These are phyloP conservation scores for Begonia masoniana DNA, from an alignment of 306 rosid genomes.

Conservation along the genomic window DNA sequence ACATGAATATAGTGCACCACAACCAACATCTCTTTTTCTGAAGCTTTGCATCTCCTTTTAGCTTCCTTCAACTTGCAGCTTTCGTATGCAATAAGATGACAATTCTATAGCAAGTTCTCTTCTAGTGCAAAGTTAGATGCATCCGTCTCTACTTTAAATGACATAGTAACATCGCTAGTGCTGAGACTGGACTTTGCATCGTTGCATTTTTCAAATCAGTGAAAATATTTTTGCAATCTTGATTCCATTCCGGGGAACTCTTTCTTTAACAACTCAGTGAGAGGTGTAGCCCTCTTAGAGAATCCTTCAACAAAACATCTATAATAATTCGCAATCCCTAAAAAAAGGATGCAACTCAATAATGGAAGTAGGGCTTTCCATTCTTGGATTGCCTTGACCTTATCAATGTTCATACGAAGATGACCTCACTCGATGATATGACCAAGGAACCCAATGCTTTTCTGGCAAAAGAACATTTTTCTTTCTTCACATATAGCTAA, in stretches of 20 bases:
- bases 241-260: neutral
- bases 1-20: neutral
- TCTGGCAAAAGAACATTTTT: neutral
- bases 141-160: neutral
- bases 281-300: neutral
- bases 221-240: neutral
- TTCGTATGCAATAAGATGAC: neutral
- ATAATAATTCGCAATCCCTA: neutral
- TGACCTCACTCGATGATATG: neutral
- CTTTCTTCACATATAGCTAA: neutral
- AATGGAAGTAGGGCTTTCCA: neutral
- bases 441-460: neutral
- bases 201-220: neutral
- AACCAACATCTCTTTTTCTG: neutral
- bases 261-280: neutral
- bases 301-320: neutral
- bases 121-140: neutral
- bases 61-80: neutral
- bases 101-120: neutral
- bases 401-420: neutral
- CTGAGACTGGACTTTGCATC: neutral
- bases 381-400: neutral
- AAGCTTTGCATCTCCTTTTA: neutral
- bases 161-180: neutral
- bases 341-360: neutral